Percentiles rank a stretch among this genome's conserved stretches.
These are phyloP conservation scores for Grigorovia jiainica DNA, from an alignment of 805 yeast species.

Conservation along the genomic window DNA sequence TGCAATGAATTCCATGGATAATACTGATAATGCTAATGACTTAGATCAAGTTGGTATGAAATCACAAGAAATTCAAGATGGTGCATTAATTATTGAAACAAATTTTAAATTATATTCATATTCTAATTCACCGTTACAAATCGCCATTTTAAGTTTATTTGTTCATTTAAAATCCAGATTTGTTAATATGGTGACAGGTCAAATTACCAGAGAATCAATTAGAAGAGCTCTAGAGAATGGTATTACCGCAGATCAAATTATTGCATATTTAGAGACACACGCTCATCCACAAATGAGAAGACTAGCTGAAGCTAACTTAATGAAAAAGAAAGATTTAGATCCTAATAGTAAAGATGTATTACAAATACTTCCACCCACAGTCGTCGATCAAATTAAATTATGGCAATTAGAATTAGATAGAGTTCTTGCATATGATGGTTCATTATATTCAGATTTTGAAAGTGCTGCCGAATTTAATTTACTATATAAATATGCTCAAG, in stretches of 20 bases:
- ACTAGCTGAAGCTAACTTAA: conserved; percentile 57
- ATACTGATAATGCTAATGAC: conserved; percentile 16
- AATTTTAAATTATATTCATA: conserved; percentile 90
- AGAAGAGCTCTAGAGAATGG: conserved; percentile 78
- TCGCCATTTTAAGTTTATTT: conserved; percentile 82
- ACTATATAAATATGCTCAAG: conserved; percentile 70
- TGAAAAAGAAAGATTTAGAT: conserved; percentile 55
- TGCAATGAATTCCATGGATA: conserved; percentile 10
- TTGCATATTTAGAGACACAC: conserved; percentile 79
- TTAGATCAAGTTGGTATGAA: conserved; percentile 21
- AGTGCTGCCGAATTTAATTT: conserved; percentile 67
- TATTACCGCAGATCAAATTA: conserved; percentile 90
- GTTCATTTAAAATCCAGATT: conserved; percentile 80
- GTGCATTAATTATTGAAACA: conserved; percentile 83
- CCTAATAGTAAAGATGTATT: conserved; percentile 40
- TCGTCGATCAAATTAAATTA: conserved; percentile 87
- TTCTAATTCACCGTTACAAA: conserved; percentile 88
- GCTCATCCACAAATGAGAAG: conserved; percentile 89
- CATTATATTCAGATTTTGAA: conserved; percentile 76
- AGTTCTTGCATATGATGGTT: conserved; percentile 79
- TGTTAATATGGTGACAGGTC: conserved; percentile 87
- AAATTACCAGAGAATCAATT: conserved; percentile 84
- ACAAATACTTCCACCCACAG: conserved; percentile 82
- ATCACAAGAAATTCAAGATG: conserved; percentile 30
- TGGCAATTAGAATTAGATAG: conserved; percentile 97